These are phyloP conservation scores for Neurospora tetrasperma DNA, from an alignment of 495 filamentous ascomycete genomes.

Conservation along the genomic window DNA sequence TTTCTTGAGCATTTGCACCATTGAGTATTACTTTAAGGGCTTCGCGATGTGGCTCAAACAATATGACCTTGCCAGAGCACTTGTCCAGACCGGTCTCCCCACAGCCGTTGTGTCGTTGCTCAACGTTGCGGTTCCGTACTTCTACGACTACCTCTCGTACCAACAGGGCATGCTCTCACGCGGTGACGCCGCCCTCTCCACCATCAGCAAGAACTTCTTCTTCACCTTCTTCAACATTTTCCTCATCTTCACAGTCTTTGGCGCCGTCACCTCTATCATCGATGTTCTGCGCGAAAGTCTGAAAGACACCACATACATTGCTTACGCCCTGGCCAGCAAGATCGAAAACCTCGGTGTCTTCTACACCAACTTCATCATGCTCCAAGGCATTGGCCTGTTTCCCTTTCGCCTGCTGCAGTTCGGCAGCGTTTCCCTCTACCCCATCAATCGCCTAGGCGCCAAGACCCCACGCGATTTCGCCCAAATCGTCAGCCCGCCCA, in stretches of 20 bases:
- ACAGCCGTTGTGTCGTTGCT: constrained; percentile 76
- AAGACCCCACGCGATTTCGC: constrained; percentile 89
- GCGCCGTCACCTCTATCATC: constrained; percentile 66
- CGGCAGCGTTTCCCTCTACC: constrained; percentile 76
- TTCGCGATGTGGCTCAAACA: constrained; percentile 55
- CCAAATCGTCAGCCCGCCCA: constrained; percentile 67
- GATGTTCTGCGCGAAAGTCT: constrained; percentile 60
- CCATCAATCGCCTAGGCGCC: constrained; percentile 64
- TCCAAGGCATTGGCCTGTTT: constrained; percentile 86
- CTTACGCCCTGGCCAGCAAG: constrained; percentile 62
- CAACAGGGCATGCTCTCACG: constrained; percentile 90
- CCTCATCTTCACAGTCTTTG: constrained; percentile 83
- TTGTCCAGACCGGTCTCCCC: constrained; percentile 81
- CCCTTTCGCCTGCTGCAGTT: constrained; percentile 88
- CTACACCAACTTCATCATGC: constrained; percentile 89
- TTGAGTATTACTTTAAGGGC: constrained; percentile 60
- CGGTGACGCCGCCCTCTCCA: constrained; percentile 86
- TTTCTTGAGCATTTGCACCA: constrained; percentile 64
- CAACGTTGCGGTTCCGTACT: constrained; percentile 79
- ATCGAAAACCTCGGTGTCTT: constrained; percentile 66
- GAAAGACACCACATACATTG: constrained; percentile 68
- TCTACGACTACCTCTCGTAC: constrained; percentile 89
- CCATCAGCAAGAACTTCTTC: constrained; percentile 98
- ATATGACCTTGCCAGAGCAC: constrained; percentile 57
- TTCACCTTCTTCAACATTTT: constrained; percentile 99